Base-by-base conservation (phyloP, 371 early-diverging fungal genomes). In the Mucor indicus region DNA sequence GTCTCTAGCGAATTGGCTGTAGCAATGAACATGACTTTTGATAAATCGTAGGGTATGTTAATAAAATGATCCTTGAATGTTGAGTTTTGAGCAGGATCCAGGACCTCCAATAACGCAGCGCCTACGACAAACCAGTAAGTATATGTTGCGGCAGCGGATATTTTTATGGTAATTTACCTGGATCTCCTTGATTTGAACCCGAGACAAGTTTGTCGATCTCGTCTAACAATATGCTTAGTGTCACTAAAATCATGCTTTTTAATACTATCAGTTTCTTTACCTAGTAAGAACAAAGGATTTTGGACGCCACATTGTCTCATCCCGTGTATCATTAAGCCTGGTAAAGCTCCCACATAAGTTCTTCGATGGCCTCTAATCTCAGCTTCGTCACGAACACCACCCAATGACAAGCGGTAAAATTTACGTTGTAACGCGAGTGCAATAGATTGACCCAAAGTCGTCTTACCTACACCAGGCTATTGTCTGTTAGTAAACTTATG, bases 281-380 rank as follows among this genome's bases (percentile, higher is more conserved):
- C 83, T 31, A 84, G 71, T 29, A 94, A 60, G 44, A 92, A 72
- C 2, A 92, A 88, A 0, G 93, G 95, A 57, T 92, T 87, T 43
- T 80, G 85, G 11, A 84, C 86, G 10, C 85, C 87, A 44, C 81
- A 80, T 48, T 81, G 72, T n/a, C 81, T 65, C 61, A 92, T 54
- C 4, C 84, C 91, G 44, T 89, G 87, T 10, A 91, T 79, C 21
- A 94, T 79, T 12, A 87, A 48, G 15, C 95, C 95, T 4, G 95
- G 95, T 64, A 92, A 62, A 16, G 92, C 86, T 13, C 92, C 95
- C 23, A 94, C 81, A 65, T 94, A 94, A 2, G 95, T 94, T 17
- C 93, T 75, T 12, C 93, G 79, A 66, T 94, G 95, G 0, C 95
- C 95, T 24, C 68, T 67, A 44, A 21, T 25, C 3, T 32, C 6